A percentile compares a stretch with the other conserved stretches of the same genome.
Conservation (phyloP, 169 alveolate genomes). For the Ichthyophthirius multifiliis region DNA sequence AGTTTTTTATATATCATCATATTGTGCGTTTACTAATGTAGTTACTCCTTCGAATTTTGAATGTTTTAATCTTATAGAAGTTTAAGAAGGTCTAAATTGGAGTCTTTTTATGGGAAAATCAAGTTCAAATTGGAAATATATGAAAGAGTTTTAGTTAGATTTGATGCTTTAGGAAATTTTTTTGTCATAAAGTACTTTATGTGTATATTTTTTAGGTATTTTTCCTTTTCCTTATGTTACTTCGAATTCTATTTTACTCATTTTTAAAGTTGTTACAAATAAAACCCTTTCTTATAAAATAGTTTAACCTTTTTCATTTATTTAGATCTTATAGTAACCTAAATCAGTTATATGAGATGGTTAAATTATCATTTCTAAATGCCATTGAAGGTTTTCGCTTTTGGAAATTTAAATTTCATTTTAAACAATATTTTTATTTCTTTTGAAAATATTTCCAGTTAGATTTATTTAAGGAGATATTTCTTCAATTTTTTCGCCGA, state of each 20-base stretch:
- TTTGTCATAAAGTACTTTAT: background rate
- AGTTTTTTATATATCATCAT: background rate
- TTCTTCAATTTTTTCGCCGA: conserved; percentile 2
- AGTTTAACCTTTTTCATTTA: background rate
- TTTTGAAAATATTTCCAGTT: background rate
- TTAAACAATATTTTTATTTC: background rate
- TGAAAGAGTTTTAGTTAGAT: background rate
- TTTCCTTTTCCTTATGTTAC: background rate
- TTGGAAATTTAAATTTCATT: background rate
- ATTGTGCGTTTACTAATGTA: background rate
- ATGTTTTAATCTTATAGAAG: background rate
- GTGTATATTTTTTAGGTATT: conserved; percentile 4
- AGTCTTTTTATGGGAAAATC: background rate
- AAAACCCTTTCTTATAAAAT: background rate
- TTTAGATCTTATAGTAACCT: background rate
- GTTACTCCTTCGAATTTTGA: background rate
- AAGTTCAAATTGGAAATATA: background rate
- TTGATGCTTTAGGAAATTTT: background rate
- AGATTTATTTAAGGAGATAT: background rate
- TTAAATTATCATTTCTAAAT: background rate
- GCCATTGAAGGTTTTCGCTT: background rate
- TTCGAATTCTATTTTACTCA: background rate
- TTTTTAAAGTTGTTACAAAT: background rate
- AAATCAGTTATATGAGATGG: background rate
- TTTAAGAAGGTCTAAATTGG: background rate